These are phyloP conservation scores for Crithidia mellificae DNA, from an alignment of 208 protist genomes.

Conservation along the genomic window DNA sequence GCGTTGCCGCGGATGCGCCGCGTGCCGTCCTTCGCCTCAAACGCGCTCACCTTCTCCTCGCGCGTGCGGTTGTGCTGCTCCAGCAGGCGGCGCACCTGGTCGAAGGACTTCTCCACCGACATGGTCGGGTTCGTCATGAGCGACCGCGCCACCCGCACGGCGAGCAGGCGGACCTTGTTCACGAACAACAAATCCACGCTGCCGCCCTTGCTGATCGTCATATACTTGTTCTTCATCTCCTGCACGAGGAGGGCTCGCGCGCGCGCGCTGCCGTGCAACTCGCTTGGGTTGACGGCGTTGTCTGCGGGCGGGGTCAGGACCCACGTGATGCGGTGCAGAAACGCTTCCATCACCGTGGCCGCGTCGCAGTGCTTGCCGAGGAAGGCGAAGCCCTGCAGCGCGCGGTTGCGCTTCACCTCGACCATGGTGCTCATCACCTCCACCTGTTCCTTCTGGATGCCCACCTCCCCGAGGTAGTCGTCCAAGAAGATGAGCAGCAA, in stretches of 20 bases:
- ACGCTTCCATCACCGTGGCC: slow-evolving; percentile 65
- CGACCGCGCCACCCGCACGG: slow-evolving; percentile 78
- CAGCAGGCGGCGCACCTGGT: slow-evolving; percentile 61
- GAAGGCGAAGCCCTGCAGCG: slow-evolving; percentile 86
- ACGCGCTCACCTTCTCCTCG: slow-evolving; percentile 77
- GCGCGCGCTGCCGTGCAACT: slow-evolving; percentile 67
- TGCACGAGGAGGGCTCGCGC: slow-evolving; percentile 63
- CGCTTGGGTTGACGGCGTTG: slow-evolving; percentile 24
- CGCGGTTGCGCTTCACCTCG: slow-evolving; percentile 85
- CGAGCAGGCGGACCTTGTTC: slow-evolving; percentile 83
- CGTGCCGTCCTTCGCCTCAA: slow-evolving; percentile 88
- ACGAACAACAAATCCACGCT: slow-evolving; percentile 80
- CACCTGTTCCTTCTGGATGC: slow-evolving; percentile 88
- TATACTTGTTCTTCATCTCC: slow-evolving; percentile 82
- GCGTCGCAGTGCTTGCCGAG: slow-evolving; percentile 78
- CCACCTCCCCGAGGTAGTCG: slow-evolving; percentile 91
- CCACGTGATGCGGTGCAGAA: slow-evolving; percentile 83
- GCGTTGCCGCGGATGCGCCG: slow-evolving; percentile 83
- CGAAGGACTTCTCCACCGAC: slow-evolving; percentile 72
- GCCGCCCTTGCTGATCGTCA: slow-evolving; percentile 68
- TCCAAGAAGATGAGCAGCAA: slow-evolving; percentile 87
- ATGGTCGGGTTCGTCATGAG: slow-evolving; percentile 86
- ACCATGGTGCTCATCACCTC: slow-evolving; percentile 92
- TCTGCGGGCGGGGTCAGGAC: slow-evolving; percentile 81
- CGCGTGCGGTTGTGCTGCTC: slow-evolving; percentile 74